Base-by-base conservation (phyloP, 768 basidiomycete species). In the Lentinus brumalis region DNA sequence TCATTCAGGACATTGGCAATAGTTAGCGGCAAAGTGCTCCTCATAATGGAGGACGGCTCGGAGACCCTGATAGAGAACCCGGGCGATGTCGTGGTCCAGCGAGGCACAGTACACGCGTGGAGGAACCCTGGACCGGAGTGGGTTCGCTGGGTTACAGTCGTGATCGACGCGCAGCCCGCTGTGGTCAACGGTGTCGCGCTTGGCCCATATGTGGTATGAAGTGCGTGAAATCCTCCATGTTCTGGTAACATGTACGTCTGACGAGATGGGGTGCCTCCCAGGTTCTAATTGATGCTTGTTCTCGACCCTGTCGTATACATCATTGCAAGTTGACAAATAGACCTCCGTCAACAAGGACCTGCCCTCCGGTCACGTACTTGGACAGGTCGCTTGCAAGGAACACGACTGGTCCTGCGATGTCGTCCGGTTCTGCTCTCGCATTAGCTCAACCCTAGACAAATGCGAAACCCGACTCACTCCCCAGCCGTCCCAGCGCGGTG, bases 331-430 rank as follows among this genome's bases (percentile, higher is more conserved):
- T 89, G 47, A 90, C 89, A 63, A 89, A 89, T 50, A 87, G 73
- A 0, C 89, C 90, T 2, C 89, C 90, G 69, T 91, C 89, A 0
- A 88, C 88, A 6, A 90, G 73, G 5, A 88, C 72, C 21, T 82
- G 82, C 35, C 86, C 79, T 16, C 87, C 87, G 0, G 87, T 88
- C 41, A 88, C 82, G 73, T 90, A 91, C 65, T 80, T 83, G 4
- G 87, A 85, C 57, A 91, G 75, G 64, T 89, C 86, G 68, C 85
- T 87, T 0, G 86, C 86, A 41, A 92, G 76, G 72, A 91, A 92
- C 1, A 90, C 82, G 8, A 85, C 86, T 0, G 89, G 89, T 0
- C 88, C 89, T 8, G 87, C 89, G 46, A 91, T 81, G 66, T 91
- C 89, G 44, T 86, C 85, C 4, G 89, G 88, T 41, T 69, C 84